Base-by-base conservation (phyloP, 2,329 filamentous ascomycete species). In the Stachybotrys chlorohalonatus region DNA sequence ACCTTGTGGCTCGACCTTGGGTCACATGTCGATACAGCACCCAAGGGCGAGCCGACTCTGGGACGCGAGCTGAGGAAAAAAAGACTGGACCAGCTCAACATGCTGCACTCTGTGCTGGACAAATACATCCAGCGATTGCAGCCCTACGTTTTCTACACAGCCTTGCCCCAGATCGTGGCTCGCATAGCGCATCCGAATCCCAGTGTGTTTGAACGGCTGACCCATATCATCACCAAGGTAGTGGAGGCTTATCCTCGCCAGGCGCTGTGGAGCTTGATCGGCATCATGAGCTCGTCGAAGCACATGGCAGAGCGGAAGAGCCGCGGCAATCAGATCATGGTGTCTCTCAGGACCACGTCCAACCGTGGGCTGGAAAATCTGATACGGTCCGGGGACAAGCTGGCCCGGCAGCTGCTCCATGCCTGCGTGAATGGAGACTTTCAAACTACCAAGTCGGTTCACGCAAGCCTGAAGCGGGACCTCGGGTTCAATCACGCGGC, bases 1-100 rank as follows among this genome's bases (percentile, higher is more conserved):
- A 99, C 94, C 0, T 77, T 99, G 2, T 99, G 95, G 93, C 77
- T 99, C 45, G 93, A 96, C 63, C 81, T 99, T 58, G 93, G 90
- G 6, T 86, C 87, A 45, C 84, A 89, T 56, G 77, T 90, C 42
- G 82, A 88, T 64, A 82, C 84, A 61, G 71, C 79, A 6, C 79
- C 80, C 0, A 78, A 82, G 51, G 78, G 72, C 48, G 83, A 81
- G 63, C 72, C 76, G 15, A 81, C 73, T 46, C 68, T 80, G 49
- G 79, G 76, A 39, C 71, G 73, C 57, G 77, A 82, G 68, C 71
- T 84, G 55, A 73, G 75, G 53, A 71, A 75, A 54, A 74, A 78
- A 47, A 78, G 90, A 36, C 81, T 82, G 58, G 83, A 81, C 52
- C 82, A 87, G 55, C 78, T 96, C 8, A 80, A 82, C 42, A 75